Conservation (phyloP, 345 rosid genomes). For the Lumnitzera racemosa region DNA sequence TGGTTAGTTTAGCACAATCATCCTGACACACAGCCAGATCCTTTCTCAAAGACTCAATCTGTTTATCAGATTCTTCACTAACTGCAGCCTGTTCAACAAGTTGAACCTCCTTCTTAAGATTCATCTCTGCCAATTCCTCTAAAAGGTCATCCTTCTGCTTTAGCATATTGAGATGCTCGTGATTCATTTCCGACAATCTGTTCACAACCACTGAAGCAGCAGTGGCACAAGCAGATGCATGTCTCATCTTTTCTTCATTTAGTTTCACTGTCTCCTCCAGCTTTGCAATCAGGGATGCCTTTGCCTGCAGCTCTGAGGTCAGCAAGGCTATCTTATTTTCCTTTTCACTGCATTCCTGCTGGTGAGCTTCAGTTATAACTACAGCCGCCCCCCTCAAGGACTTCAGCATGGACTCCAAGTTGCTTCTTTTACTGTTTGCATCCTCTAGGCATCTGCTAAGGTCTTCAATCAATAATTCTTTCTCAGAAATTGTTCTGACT, state of each 20-base stretch:
- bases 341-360: constrained; percentile 68
- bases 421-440: constrained; percentile 54
- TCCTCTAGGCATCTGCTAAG: constrained; percentile 79
- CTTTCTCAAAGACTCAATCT: constrained; percentile 31
- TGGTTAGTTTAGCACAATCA: constrained; percentile 32
- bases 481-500: constrained; percentile 53
- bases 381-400: constrained; percentile 84
- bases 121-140: constrained; percentile 30
- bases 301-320: constrained; percentile 45
- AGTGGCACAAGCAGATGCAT: constrained; percentile 62
- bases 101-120: constrained; percentile 32
- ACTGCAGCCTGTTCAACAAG: constrained; percentile 27
- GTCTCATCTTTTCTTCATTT: constrained; percentile 34
- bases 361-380: constrained; percentile 79
- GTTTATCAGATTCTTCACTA: constrained; percentile 31
- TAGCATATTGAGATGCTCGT: constrained; percentile 30
- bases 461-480: constrained; percentile 70
- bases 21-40: constrained; percentile 40
- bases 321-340: constrained; percentile 50
- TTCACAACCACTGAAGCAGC: constrained; percentile 69
- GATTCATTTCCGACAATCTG: constrained; percentile 51
- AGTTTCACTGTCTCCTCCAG: constrained; percentile 53
- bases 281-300: constrained; percentile 33
- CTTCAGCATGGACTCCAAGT: constrained; percentile 73
- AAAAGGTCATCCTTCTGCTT: constrained; percentile 43